Evolutionary conservation across 371 early-diverging fungal genomes (phyloP).

Genomic region (Sporodiniella umbellata): DNA sequence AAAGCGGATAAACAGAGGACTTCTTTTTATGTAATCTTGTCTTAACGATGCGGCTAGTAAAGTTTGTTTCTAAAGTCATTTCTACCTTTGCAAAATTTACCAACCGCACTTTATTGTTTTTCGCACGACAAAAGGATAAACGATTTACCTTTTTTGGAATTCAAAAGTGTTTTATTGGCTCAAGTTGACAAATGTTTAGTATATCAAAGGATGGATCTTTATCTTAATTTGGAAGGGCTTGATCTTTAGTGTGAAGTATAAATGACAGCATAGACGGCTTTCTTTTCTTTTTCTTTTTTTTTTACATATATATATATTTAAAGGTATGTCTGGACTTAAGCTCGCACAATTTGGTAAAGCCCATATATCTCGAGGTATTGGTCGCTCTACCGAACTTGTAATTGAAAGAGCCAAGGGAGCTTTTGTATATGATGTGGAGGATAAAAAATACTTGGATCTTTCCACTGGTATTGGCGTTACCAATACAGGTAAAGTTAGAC

Average conservation of each 20-base stretch:
- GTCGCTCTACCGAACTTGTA: conserved; percentile 48
- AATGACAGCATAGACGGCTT: not conserved
- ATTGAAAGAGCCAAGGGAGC: conserved; percentile 47
- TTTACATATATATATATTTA: not conserved
- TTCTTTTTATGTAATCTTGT: no score
- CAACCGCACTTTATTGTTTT: no score
- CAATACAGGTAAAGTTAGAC: conserved; percentile 42
- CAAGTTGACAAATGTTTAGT: conserved; percentile 18
- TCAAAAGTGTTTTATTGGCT: conserved; percentile 8
- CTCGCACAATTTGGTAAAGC: conserved; percentile 46
- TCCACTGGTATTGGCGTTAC: conserved; percentile 61
- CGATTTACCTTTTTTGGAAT: not conserved
- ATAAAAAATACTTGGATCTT: conserved; percentile 54
- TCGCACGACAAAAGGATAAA: no score
- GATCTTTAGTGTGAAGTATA: not conserved
- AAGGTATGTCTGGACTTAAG: conserved; percentile 31
- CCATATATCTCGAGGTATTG: conserved; percentile 49
- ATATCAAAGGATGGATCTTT: not conserved
- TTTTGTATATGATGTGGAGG: conserved; percentile 46
- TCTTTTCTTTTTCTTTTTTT: conserved; percentile 3
- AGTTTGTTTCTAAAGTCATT: no score
- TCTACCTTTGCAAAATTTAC: no score
- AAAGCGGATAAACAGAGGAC: no score
- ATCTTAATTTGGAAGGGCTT: conserved; percentile 10
- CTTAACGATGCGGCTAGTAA: no score